Evolutionary conservation across 371 early-diverging fungal species (phyloP).

Genomic region (Mortierella sp.): DNA sequence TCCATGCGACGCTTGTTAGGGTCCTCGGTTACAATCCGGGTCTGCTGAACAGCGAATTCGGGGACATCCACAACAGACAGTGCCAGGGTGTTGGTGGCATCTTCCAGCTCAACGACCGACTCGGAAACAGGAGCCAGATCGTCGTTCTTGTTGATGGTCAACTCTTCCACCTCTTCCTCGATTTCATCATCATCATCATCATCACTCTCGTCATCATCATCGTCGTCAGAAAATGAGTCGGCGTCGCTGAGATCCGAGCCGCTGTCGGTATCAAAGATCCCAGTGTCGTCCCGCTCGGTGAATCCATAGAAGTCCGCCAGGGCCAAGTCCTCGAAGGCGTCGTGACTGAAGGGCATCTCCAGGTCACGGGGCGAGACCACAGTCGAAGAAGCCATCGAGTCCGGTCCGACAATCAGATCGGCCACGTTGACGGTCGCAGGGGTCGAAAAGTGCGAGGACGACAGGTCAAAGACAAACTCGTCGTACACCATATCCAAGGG

Average conservation of each 20-base stretch:
- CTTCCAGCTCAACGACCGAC: neutral
- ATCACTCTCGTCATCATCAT: slow-evolving; percentile 14
- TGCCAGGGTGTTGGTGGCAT: neutral
- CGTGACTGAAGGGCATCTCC: neutral
- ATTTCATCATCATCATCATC: slow-evolving; percentile 5
- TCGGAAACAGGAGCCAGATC: neutral
- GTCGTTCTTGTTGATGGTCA: neutral
- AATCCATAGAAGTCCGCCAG: slow-evolving; percentile 17
- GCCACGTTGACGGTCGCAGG: slow-evolving; percentile 25
- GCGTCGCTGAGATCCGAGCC: slow-evolving; percentile 23
- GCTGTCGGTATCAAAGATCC: slow-evolving; percentile 8
- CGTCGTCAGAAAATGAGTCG: slow-evolving; percentile 9
- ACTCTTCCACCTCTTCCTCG: neutral
- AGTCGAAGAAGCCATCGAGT: neutral
- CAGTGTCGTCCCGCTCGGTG: slow-evolving; percentile 8
- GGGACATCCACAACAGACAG: neutral
- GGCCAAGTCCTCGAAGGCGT: slow-evolving; percentile 11
- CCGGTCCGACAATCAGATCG: slow-evolving; percentile 23
- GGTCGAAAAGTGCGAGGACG: slow-evolving; percentile 13
- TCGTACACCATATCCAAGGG: slow-evolving; percentile 19
- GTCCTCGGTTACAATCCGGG: neutral
- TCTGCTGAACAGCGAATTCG: neutral
- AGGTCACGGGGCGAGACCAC: slow-evolving; percentile 17
- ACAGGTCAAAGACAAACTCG: slow-evolving; percentile 25
- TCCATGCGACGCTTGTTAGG: slow-evolving; percentile 31